Conservation (phyloP, 1,284 basidiomycete genomes). For the Marasmius fiardii region DNA sequence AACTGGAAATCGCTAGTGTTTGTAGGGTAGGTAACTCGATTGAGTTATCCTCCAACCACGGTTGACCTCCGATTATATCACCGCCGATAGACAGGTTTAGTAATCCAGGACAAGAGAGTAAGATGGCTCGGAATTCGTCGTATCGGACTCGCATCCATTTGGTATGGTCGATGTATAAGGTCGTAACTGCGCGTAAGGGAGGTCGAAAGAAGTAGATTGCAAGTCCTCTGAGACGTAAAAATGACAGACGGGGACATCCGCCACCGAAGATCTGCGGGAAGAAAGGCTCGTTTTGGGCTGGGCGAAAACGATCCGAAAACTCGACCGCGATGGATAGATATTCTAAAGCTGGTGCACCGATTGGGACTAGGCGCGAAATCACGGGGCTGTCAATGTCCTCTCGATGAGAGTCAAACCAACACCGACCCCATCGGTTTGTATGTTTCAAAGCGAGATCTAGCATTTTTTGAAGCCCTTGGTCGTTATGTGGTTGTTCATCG, state of each 20-base stretch:
- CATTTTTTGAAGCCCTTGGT: slow-evolving; percentile 16
- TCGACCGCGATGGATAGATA: slow-evolving; percentile 32
- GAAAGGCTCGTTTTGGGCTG: slow-evolving; percentile 14
- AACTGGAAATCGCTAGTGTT: slow-evolving; percentile 34
- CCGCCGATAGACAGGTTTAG: slow-evolving; percentile 38
- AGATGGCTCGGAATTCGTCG: slow-evolving; percentile 26
- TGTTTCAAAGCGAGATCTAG: slow-evolving; percentile 27
- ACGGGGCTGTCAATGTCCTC: slow-evolving; percentile 25
- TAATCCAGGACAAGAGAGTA: slow-evolving; percentile 28
- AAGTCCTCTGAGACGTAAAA: slow-evolving; percentile 38
- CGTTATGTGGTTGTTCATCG: slow-evolving; percentile 12
- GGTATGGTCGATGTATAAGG: slow-evolving; percentile 41
- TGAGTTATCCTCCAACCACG: slow-evolving; percentile 18
- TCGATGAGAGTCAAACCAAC: slow-evolving; percentile 25
- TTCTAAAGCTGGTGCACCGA: slow-evolving; percentile 27
- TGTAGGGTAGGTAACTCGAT: slow-evolving; percentile 24
- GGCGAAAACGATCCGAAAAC: slow-evolving; percentile 3
- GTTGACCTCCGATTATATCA: slow-evolving; percentile 25
- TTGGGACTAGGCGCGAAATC: slow-evolving; percentile 24
- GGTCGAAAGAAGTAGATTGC: slow-evolving; percentile 37
- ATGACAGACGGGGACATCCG: slow-evolving; percentile 29
- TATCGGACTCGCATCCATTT: slow-evolving; percentile 27
- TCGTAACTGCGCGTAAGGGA: slow-evolving; percentile 31
- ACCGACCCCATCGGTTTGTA: slow-evolving; percentile 31
- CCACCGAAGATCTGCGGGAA: slow-evolving; percentile 24